Percentiles rank a stretch among this genome's conserved stretches.
Conservation (phyloP, 805 yeast genomes). For the Kregervanrija pseudodelftensis region DNA sequence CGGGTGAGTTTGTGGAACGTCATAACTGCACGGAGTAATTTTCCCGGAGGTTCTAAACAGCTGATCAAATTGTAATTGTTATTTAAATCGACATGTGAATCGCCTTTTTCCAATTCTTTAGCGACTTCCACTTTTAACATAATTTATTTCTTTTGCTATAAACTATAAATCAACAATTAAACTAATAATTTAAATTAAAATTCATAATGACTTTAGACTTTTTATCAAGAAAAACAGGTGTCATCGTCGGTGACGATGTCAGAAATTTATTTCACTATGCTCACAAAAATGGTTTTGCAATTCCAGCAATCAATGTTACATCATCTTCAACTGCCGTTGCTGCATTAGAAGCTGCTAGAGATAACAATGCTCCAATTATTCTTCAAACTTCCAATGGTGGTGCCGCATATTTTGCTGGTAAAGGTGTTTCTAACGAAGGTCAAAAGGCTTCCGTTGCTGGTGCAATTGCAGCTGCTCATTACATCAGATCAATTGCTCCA, state of each 20-base stretch:
- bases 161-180: too few relatives aligned
- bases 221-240: constrained; percentile 89
- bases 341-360: constrained; percentile 96
- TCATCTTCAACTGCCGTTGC: constrained; percentile 96
- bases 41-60: too few relatives aligned
- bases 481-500: constrained; percentile 95
- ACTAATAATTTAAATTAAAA: background rate
- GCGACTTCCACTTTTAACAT: too few relatives aligned
- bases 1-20: too few relatives aligned
- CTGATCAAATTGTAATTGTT: too few relatives aligned
- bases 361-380: constrained; percentile 89
- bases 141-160: too few relatives aligned
- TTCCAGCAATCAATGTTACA: constrained; percentile 98
- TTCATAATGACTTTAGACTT: constrained; percentile 45
- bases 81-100: too few relatives aligned
- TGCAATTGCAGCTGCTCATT: constrained; percentile 95
- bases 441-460: constrained; percentile 94
- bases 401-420: constrained; percentile 99
- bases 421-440: constrained; percentile 91
- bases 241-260: constrained; percentile 98
- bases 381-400: constrained; percentile 98
- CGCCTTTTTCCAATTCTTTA: too few relatives aligned
- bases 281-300: constrained; percentile 87
- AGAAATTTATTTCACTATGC: constrained; percentile 82
- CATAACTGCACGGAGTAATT: too few relatives aligned